Base-by-base conservation (phyloP, 1,139 yeast genomes). In the Kodamaea sp. region DNA sequence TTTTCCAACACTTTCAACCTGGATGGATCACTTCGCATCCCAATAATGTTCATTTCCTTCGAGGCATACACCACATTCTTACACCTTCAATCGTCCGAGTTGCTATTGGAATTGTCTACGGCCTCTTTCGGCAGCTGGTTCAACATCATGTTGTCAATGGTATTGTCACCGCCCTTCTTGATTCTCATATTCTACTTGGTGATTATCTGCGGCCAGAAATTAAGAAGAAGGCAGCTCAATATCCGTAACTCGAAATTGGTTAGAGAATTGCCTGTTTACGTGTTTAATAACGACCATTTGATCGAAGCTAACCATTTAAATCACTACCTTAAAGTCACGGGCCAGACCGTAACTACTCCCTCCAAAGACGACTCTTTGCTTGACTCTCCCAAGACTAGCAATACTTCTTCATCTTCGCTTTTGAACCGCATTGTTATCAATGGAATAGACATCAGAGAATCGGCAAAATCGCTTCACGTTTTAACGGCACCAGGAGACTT, bases 81-180 rank as follows among this genome's bases (percentile, higher is more conserved):
- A 11, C 29, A 31, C 12, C 22, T 50, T 8, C 43, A 47, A 15
- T 5, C 27, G 2, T 26, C 34, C 10, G 36, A 53, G 28, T 19
- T 51, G n/a, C 33, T 32, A 2, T 30, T 66, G 15, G 38, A 42
- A 1, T 42, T 70, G 9, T 42, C 50, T 7, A 69, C 76, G 0
- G 66, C 69, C 2, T 48, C 66, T 3, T 46, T 69, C 19, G 73
- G 72, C 11, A 60, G 62, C 37, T 69, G 74, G 71, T 39, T 66
- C 34, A 66, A 62, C 42, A 47, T 70, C 15, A 41, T 69, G 13
- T 41, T 68, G 11, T 68, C 73, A 28, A 64, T 70, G 68, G 56
- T 69, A 10, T 49, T 70, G 11, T 67, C 73, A 11, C 76, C 76
- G 1, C 76, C 76, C 0, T 47, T 70, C 15, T 44, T 70, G 33